Evolutionary conservation across 2,329 filamentous ascomycete genomes (phyloP), one percentile per base, ranked within the genome.

Genomic region (Colletotrichum truncatum): DNA sequence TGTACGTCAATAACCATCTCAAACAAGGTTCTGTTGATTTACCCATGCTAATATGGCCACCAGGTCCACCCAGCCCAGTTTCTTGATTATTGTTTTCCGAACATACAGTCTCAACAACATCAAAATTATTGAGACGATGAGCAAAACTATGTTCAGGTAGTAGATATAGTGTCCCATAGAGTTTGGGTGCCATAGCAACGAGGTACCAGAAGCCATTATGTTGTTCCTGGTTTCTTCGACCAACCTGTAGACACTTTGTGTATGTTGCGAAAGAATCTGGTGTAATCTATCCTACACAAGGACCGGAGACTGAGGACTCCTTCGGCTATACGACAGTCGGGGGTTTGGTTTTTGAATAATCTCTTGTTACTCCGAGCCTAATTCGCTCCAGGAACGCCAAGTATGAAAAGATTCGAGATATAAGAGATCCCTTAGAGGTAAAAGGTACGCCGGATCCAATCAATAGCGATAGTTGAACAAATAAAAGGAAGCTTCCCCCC

Each of bases 141-240:
- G 64, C 51, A 64, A 28, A 11, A 60, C 59, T 14, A 66, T 43
- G 30, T 64, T 64, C 14, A 66, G 43, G 8, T 66, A 23, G 57
- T 49, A 66, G n/a, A 63, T 45, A 43, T 66, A 58, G 43, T 63
- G 57, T 9, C 63, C 63, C 18, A 16, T 34, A 12, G 63, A 66
- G 16, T 38, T 25, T 9, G 57, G 63, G 9, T 66, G 57, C 48
- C 43, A 52, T 23, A 43, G 11, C 28, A 63, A 14, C 6, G 63
- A 66, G 11, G 36, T 14, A 4, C 18, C 30, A 6, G 16, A 14
- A 3, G 23, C n/a, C 4, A 18, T 28, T 43, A 63, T 46, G 18
- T 66, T 11, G 51, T 49, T 25, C 26, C 25, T 34, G 6, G 14
- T 39, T 26, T 25, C 45, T 38, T 30, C 55, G 10, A 36, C 34